Evolutionary conservation across 176 grass and related monocot genomes (phyloP).

Genomic region (Cocos nucifera): DNA sequence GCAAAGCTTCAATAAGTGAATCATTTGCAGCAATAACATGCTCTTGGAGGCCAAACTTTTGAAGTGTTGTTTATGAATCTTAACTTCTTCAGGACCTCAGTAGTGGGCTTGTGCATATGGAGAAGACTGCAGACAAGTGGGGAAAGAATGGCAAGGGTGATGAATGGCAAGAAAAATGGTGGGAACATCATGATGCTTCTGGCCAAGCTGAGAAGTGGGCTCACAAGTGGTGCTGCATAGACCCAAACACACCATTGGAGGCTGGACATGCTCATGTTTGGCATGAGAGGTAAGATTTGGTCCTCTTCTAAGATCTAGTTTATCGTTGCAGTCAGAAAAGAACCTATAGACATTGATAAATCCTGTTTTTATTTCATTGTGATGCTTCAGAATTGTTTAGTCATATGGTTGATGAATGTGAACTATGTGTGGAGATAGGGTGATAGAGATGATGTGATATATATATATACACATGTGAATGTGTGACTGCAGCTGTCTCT

Average conservation of each 20-base stretch:
- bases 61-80: neutral
- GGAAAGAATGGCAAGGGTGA: constrained; percentile 72
- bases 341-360: too few relatives aligned
- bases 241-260: constrained; percentile 71
- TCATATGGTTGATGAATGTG: too few relatives aligned
- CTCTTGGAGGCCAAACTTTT: neutral
- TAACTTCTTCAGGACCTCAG: constrained; percentile 44
- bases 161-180: constrained; percentile 98
- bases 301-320: neutral
- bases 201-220: constrained; percentile 84
- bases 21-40: too few relatives aligned
- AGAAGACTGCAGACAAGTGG: constrained; percentile 99
- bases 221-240: constrained; percentile 93
- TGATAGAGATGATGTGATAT: too few relatives aligned
- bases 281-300: constrained; percentile 78
- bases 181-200: constrained; percentile 73
- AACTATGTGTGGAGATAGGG: too few relatives aligned
- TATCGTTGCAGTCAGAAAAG: too few relatives aligned
- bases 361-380: too few relatives aligned
- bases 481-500: too few relatives aligned
- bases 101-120: constrained; percentile 66
- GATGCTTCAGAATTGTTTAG: too few relatives aligned
- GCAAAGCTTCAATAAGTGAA: too few relatives aligned
- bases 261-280: constrained; percentile 97
- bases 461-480: too few relatives aligned